Evolutionary conservation across 768 basidiomycete species (phyloP).

Genomic region (Lactarius deliciosus): DNA sequence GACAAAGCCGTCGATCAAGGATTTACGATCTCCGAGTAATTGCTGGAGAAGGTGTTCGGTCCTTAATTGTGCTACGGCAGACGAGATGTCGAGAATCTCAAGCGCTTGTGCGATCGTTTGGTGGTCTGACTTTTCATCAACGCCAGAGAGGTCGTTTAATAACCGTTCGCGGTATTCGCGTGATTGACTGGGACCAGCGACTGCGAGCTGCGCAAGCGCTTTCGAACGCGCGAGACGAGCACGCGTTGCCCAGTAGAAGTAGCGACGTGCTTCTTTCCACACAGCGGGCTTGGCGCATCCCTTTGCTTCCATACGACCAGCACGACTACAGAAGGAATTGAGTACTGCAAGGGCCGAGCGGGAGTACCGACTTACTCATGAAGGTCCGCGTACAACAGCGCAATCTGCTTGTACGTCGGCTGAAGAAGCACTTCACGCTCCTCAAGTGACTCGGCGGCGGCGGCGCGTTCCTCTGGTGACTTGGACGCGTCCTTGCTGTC

Average conservation of each 20-base stretch:
- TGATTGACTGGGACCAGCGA: constrained; percentile 70
- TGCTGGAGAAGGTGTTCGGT: constrained; percentile 66
- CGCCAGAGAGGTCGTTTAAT: constrained; percentile 58
- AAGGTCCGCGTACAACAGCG: constrained; percentile 91
- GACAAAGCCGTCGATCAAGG: constrained; percentile 68
- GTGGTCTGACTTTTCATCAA: constrained; percentile 53
- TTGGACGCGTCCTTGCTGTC: constrained; percentile 75
- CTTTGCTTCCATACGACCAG: constrained; percentile 97
- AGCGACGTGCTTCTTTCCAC: constrained; percentile 87
- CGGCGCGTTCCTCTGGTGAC: constrained; percentile 70
- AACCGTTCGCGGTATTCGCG: constrained; percentile 65
- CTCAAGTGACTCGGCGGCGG: constrained; percentile 65
- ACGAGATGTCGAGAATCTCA: constrained; percentile 67
- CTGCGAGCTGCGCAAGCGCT: constrained; percentile 60
- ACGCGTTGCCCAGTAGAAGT: constrained; percentile 93
- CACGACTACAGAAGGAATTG: constrained; percentile 54
- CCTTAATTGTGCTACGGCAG: constrained; percentile 62
- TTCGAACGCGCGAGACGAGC: constrained; percentile 72
- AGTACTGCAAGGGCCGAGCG: constrained; percentile 1
- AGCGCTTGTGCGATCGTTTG: constrained; percentile 61
- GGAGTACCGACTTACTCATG: constrained; percentile 67
- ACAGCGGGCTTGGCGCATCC: constrained; percentile 83
- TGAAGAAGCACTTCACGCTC: constrained; percentile 77
- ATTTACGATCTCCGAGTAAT: constrained; percentile 74
- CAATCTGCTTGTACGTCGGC: constrained; percentile 92